Percentiles rank a stretch among this genome's conserved stretches.
Evolutionary conservation across 331 rosid species (phyloP).

Genomic region (Quercus tomentella): DNA sequence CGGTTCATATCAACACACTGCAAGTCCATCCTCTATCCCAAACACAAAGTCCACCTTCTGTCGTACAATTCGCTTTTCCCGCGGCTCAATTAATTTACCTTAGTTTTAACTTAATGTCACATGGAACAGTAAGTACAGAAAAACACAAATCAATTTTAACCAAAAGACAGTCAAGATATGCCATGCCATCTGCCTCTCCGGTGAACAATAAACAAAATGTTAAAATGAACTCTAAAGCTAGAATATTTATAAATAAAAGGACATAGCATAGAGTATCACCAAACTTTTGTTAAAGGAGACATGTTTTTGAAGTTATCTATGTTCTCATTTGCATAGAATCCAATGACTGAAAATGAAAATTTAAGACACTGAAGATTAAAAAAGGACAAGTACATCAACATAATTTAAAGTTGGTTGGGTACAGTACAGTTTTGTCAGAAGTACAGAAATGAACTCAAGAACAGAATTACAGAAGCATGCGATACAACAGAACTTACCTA

Average conservation of each 20-base stretch:
- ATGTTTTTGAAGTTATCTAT: neutral
- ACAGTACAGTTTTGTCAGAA: slow-evolving; percentile 19
- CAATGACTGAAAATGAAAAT: slow-evolving; percentile 14
- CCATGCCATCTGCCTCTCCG: neutral
- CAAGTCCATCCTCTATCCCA: too few species aligned
- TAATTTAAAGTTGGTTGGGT: slow-evolving; percentile 15
- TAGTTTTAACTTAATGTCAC: neutral
- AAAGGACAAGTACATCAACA: slow-evolving; percentile 18
- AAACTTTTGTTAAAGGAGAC: neutral
- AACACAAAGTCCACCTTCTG: too few species aligned
- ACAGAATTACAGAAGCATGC: slow-evolving; percentile 16
- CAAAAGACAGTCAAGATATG: neutral
- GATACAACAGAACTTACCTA: slow-evolving; percentile 15
- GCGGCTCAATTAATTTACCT: neutral
- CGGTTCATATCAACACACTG: too few species aligned
- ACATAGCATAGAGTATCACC: neutral
- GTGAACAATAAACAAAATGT: neutral
- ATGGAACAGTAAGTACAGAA: neutral
- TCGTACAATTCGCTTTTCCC: neutral
- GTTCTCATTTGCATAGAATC: neutral
- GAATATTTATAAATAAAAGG: neutral
- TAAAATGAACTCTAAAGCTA: neutral
- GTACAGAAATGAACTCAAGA: slow-evolving; percentile 10
- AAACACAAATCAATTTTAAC: neutral
- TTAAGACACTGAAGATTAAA: slow-evolving; percentile 2